Conservation (phyloP, 2,329 filamentous ascomycete species). For the Grosmannia huntii region DNA sequence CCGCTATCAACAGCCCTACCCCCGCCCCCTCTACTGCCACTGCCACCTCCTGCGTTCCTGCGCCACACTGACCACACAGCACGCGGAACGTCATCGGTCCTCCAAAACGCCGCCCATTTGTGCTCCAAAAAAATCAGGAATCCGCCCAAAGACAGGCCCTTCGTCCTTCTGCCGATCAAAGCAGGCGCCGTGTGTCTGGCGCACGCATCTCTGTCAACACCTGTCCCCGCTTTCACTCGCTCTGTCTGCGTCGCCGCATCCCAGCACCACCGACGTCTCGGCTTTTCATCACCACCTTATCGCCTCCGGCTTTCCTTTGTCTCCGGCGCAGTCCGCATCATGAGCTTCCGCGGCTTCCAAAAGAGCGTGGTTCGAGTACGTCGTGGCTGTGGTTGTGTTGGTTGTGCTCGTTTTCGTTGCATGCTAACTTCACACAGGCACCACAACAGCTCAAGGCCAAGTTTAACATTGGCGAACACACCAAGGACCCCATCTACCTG, state of each 20-base stretch:
- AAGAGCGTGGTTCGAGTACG: slow-evolving; percentile 82
- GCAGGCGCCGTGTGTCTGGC: not conserved
- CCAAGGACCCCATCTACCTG: slow-evolving; percentile 87
- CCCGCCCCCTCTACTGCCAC: not conserved
- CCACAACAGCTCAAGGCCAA: slow-evolving; percentile 83
- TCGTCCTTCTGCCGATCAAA: no score
- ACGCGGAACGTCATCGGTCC: slow-evolving; percentile 1
- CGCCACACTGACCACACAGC: not conserved
- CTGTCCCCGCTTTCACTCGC: no score
- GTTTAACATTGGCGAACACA: slow-evolving; percentile 92
- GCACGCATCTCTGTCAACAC: not conserved
- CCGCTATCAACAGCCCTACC: not conserved
- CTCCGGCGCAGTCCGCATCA: slow-evolving; percentile 22
- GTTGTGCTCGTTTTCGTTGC: not conserved
- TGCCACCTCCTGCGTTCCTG: not conserved
- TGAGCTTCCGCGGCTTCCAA: slow-evolving; percentile 96
- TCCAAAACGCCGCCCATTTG: not conserved
- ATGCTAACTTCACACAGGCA: slow-evolving; percentile 34
- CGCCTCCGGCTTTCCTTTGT: not conserved
- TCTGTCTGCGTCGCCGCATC: no score
- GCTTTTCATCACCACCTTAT: not conserved
- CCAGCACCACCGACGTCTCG: no score
- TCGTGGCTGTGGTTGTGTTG: no score
- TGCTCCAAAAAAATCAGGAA: not conserved
- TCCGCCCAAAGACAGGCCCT: no score